Percentiles rank a stretch among this genome's conserved stretches.
Conservation (phyloP, 2,329 filamentous ascomycete species). For the Dothistroma septosporum region DNA sequence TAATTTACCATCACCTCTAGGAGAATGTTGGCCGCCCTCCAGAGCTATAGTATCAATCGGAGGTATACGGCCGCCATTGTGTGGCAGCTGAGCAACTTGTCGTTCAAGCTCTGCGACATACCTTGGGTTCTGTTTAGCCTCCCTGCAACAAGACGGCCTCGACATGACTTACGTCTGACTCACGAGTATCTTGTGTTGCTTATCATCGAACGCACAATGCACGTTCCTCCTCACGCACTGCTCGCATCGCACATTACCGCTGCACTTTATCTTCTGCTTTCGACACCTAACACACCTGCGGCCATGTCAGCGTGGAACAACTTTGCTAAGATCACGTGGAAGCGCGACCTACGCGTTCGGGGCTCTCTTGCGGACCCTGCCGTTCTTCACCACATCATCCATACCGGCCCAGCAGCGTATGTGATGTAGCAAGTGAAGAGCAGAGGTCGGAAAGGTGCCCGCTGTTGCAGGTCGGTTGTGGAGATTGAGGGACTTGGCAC, state of each 20-base stretch:
- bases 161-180: conserved; percentile 32
- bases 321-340: neutral
- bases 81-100: conserved; percentile 11
- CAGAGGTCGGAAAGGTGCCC: neutral
- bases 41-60: neutral
- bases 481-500: neutral
- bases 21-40: neutral
- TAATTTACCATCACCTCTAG: neutral
- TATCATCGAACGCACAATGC: conserved; percentile 43
- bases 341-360: conserved; percentile 10
- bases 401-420: neutral
- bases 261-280: conserved; percentile 46
- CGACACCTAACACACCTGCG: conserved; percentile 45
- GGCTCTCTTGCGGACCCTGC: conserved; percentile 12
- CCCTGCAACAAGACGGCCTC: neutral
- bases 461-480: neutral
- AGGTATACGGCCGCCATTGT: neutral
- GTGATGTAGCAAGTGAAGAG: neutral
- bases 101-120: conserved; percentile 20
- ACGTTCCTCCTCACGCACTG: conserved; percentile 45
- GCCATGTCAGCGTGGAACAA: neutral
- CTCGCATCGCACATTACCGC: conserved; percentile 42
- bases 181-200: conserved; percentile 49
- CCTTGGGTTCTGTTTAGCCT: conserved; percentile 12
- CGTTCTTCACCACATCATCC: neutral